Evolutionary conservation across 805 yeast species (phyloP).

Genomic region (Clavispora asparagi): DNA sequence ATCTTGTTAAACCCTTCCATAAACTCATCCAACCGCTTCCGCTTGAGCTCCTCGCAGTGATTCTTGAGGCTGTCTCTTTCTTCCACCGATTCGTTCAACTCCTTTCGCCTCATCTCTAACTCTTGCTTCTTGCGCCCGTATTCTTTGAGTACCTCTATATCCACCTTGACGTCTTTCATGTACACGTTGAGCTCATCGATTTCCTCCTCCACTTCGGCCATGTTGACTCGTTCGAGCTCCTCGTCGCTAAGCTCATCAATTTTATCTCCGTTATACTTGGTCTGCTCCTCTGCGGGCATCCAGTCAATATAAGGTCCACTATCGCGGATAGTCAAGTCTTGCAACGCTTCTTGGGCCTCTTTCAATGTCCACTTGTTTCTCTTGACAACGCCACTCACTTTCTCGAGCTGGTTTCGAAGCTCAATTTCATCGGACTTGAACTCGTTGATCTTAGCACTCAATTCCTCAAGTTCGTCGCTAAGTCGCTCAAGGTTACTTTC

Average conservation of each 20-base stretch:
- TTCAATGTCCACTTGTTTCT: constrained; percentile 36
- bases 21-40: constrained; percentile 77
- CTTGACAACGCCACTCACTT: constrained; percentile 37
- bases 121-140: constrained; percentile 66
- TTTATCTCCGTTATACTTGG: constrained; percentile 27
- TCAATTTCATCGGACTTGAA: constrained; percentile 65
- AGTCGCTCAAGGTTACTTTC: constrained; percentile 35
- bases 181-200: constrained; percentile 51
- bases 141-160: constrained; percentile 70
- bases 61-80: constrained; percentile 60
- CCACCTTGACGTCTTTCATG: constrained; percentile 54
- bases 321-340: constrained; percentile 48
- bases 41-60: constrained; percentile 62
- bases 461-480: constrained; percentile 26
- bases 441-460: constrained; percentile 45
- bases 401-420: constrained; percentile 57
- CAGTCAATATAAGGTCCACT: constrained; percentile 46
- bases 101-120: constrained; percentile 55
- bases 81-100: constrained; percentile 62
- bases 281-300: constrained; percentile 39
- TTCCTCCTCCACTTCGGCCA: constrained; percentile 44
- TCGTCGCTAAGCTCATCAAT: constrained; percentile 45
- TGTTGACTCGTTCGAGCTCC: constrained; percentile 45
- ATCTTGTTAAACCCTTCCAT: constrained; percentile 89
- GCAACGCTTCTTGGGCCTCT: constrained; percentile 36